phyloP scores from a whole-genome alignment of 768 basidiomycete species.

The Fistulinella prunicolor region DNA sequence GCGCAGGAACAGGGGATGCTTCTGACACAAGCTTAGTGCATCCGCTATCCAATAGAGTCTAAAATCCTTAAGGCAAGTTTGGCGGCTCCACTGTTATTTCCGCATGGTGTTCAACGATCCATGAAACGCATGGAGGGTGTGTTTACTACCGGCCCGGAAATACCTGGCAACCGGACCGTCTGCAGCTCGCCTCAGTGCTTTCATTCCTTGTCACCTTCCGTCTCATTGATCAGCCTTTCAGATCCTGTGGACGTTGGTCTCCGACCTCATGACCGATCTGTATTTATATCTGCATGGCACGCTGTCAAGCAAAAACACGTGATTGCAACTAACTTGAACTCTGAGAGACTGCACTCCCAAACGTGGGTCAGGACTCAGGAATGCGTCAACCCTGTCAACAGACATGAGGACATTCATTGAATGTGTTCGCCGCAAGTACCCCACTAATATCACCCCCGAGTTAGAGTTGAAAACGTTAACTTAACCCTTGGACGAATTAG shows the following conservation, averaged over 20 bases:
- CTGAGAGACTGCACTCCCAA: background rate
- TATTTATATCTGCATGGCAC: background rate
- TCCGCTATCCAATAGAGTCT: too few relatives aligned
- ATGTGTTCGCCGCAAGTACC: background rate
- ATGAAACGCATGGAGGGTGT: background rate
- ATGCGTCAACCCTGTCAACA: background rate
- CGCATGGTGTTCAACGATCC: too few relatives aligned
- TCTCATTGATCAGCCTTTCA: too few relatives aligned
- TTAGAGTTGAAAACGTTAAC: slow-evolving; percentile 1
- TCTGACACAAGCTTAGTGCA: too few relatives aligned
- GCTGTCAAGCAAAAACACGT: slow-evolving; percentile 1
- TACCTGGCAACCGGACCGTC: background rate
- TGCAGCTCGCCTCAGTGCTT: too few relatives aligned
- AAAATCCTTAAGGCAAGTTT: too few relatives aligned
- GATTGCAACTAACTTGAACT: background rate
- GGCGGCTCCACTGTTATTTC: too few relatives aligned
- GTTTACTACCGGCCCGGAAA: background rate
- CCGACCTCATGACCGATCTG: too few relatives aligned
- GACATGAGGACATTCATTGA: too few relatives aligned
- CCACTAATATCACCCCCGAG: background rate
- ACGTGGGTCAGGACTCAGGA: background rate
- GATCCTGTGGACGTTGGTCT: too few relatives aligned
- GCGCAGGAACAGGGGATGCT: too few relatives aligned
- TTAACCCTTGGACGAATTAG: background rate
- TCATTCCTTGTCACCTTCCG: background rate